Percentiles rank a stretch among this genome's conserved stretches.
Evolutionary conservation across 108 stramenopile genomes (phyloP).

Genomic region (Fistulifera pelliculosa): DNA sequence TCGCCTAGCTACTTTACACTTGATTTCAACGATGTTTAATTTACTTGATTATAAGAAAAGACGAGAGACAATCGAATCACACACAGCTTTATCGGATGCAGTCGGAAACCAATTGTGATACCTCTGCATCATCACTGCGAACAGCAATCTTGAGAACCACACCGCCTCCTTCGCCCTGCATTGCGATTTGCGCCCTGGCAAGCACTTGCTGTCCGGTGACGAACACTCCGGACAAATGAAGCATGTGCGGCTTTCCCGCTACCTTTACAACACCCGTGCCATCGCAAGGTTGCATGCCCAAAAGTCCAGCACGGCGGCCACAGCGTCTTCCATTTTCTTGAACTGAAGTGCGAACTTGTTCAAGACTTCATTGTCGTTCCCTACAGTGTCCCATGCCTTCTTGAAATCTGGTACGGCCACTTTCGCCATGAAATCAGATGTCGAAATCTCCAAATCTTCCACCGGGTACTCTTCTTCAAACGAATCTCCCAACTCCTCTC

Average conservation of each 20-base stretch:
- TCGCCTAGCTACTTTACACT: too few relatives aligned
- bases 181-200: constrained; percentile 77
- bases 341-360: constrained; percentile 90
- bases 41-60: too few relatives aligned
- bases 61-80: too few relatives aligned
- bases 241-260: constrained; percentile 77
- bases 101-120: constrained; percentile 78
- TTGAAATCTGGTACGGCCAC: constrained; percentile 80
- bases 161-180: constrained; percentile 44
- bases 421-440: constrained; percentile 92
- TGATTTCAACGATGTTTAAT: too few relatives aligned
- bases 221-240: constrained; percentile 86
- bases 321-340: constrained; percentile 81
- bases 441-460: constrained; percentile 77
- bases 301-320: constrained; percentile 68
- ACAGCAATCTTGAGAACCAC: constrained; percentile 89
- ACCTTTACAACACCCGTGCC: constrained; percentile 64
- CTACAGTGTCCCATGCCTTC: constrained; percentile 75
- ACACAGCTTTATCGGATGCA: constrained; percentile 50
- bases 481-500: constrained; percentile 70
- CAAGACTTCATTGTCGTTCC: constrained; percentile 76
- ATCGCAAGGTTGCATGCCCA: constrained; percentile 92
- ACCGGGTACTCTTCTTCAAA: constrained; percentile 91
- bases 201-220: constrained; percentile 71
- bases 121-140: constrained; percentile 54